Conservation (phyloP, 2,329 filamentous ascomycete species). For the Gyromitra esculenta region DNA sequence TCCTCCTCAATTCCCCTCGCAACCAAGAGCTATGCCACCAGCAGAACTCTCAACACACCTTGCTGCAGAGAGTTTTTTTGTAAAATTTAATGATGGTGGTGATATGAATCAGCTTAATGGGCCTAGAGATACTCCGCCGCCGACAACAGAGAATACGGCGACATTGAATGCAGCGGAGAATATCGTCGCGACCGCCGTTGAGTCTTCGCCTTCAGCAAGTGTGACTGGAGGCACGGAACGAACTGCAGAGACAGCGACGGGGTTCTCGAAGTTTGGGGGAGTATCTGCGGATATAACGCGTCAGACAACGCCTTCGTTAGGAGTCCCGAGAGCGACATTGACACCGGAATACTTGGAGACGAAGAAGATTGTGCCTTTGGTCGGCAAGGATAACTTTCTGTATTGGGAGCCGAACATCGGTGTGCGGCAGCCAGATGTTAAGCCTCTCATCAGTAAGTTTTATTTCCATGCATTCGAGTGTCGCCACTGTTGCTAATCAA, state of each 20-base stretch:
- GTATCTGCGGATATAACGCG: slow-evolving; percentile 9
- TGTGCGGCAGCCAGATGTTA: slow-evolving; percentile 17
- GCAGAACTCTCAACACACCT: not conserved
- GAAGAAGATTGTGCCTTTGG: slow-evolving; percentile 46
- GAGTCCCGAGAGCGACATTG: not conserved
- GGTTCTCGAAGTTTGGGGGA: not conserved
- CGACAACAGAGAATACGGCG: not conserved
- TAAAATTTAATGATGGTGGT: not conserved
- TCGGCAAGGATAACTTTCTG: slow-evolving; percentile 42
- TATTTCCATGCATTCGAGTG: not conserved
- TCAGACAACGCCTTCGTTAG: not conserved
- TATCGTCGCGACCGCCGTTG: not conserved
- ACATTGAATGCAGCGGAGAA: not conserved
- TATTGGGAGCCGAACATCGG: slow-evolving; percentile 48
- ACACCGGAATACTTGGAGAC: slow-evolving; percentile 36
- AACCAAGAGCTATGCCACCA: not conserved
- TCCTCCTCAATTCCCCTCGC: not conserved
- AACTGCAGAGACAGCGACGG: not conserved
- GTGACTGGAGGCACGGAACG: not conserved
- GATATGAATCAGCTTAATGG: not conserved
- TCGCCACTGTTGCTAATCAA: not conserved
- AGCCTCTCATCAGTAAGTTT: slow-evolving; percentile 35
- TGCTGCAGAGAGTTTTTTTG: not conserved
- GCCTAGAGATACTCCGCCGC: not conserved
- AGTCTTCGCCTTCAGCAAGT: not conserved